A percentile compares a stretch with the other conserved stretches of the same genome.
These are phyloP conservation scores for Schizosaccharomyces cryophilus DNA, from an alignment of 805 yeast species.

Conservation along the genomic window DNA sequence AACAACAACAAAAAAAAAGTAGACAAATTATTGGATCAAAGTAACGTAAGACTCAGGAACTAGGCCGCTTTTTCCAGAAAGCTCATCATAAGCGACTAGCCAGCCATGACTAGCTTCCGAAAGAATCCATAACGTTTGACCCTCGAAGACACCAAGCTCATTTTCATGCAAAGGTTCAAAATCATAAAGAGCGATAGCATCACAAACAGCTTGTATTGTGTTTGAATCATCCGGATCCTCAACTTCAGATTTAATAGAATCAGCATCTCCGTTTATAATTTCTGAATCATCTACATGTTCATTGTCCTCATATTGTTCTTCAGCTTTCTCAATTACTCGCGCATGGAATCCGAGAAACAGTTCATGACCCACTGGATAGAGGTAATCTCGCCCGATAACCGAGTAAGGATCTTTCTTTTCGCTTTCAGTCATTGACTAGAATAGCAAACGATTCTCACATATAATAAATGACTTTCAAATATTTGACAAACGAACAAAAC, in stretches of 20 bases:
- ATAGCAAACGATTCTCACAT: neutral
- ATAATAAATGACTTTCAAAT: neutral
- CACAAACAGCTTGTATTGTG: constrained; percentile 17
- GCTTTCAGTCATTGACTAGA: neutral
- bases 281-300: too few relatives aligned
- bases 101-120: constrained; percentile 96
- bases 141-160: constrained; percentile 53
- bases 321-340: neutral
- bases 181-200: constrained; percentile 72
- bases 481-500: too few relatives aligned
- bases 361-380: neutral
- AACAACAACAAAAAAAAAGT: neutral
- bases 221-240: neutral
- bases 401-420: neutral
- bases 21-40: neutral
- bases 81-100: constrained; percentile 72
- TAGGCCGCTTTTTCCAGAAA: constrained; percentile 12
- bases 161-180: constrained; percentile 86
- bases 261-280: neutral
- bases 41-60: neutral
- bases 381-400: neutral
- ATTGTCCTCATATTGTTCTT: neutral
- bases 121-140: constrained; percentile 63
- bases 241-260: neutral
- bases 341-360: neutral